A percentile compares a stretch with the other conserved stretches of the same genome.
phyloP scores from a whole-genome alignment of 345 rosid species.

The Leavenworthia alabamica region DNA sequence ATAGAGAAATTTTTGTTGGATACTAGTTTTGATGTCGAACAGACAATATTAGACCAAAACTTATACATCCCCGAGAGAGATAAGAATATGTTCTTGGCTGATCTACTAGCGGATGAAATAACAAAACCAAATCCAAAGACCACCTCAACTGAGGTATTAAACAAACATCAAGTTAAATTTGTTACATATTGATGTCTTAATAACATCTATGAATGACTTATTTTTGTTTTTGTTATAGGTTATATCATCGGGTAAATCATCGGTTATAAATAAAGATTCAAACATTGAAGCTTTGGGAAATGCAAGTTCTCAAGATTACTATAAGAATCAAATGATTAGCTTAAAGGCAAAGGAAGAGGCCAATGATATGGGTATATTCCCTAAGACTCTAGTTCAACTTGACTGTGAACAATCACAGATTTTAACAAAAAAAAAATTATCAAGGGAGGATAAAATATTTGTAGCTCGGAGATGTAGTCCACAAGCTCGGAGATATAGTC shows the following conservation, averaged over 20 bases:
- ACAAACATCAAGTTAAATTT: background rate
- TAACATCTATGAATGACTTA: background rate
- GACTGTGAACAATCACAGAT: slow-evolving; percentile 7
- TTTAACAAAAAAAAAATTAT: background rate
- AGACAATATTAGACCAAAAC: background rate
- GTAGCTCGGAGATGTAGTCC: background rate
- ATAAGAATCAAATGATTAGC: slow-evolving; percentile 12
- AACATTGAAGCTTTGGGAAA: slow-evolving; percentile 11
- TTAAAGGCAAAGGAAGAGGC: slow-evolving; percentile 16
- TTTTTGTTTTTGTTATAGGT: background rate
- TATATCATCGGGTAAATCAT: background rate
- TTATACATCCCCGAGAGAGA: background rate
- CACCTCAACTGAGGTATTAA: background rate
- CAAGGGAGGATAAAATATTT: slow-evolving; percentile 8
- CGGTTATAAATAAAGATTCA: slow-evolving; percentile 1
- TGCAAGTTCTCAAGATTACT: slow-evolving; percentile 7
- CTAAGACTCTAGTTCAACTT: slow-evolving; percentile 4
- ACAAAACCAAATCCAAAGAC: background rate
- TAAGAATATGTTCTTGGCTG: background rate
- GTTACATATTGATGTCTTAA: background rate
- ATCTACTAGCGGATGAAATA: background rate
- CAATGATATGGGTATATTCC: background rate
- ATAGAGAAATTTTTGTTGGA: slow-evolving; percentile 1
- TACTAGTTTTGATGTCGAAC: background rate
- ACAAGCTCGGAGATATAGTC: background rate